A percentile compares a stretch with the other conserved stretches of the same genome.
phyloP scores from a whole-genome alignment of 805 yeast genomes.

The Kodamaea jinghongensis region DNA sequence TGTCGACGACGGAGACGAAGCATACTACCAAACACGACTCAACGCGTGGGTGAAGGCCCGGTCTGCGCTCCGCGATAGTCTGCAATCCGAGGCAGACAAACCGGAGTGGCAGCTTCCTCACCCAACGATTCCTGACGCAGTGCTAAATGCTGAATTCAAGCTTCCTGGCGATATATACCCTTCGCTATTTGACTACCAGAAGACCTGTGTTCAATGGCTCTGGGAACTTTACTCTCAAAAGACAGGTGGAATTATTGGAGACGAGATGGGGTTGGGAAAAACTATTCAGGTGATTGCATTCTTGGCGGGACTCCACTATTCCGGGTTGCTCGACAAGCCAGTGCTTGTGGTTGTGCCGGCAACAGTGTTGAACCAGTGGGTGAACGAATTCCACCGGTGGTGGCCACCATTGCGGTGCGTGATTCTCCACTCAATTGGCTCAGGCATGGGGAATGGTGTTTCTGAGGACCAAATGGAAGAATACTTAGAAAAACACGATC shows the following conservation, averaged over 20 bases:
- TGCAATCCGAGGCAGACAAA: conserved; percentile 16
- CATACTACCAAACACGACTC: conserved; percentile 57
- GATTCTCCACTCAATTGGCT: conserved; percentile 87
- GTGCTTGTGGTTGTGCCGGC: conserved; percentile 92
- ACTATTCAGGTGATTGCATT: conserved; percentile 92
- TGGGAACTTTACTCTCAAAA: conserved; percentile 89
- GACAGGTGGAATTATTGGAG: conserved; percentile 95
- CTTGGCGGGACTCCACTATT: conserved; percentile 85
- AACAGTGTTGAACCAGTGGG: conserved; percentile 95
- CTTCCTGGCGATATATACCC: conserved; percentile 92
- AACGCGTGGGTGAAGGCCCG: conserved; percentile 58
- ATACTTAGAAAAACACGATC: conserved; percentile 45
- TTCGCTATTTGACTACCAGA: conserved; percentile 85
- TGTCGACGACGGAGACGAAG: conserved; percentile 82
- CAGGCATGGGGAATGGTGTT: conserved; percentile 58
- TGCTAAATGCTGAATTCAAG: conserved; percentile 62
- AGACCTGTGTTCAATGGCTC: conserved; percentile 96
- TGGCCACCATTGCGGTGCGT: conserved; percentile 93
- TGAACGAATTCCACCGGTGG: conserved; percentile 94
- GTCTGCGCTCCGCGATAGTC: conserved; percentile 34
- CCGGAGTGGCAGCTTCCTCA: conserved; percentile 73
- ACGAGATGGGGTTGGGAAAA: conserved; percentile 97
- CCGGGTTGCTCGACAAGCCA: conserved; percentile 71
- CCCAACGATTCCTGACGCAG: conserved; percentile 74
- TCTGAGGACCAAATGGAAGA: conserved; percentile 51